Base-by-base conservation (phyloP, 1,284 basidiomycete genomes). In the Ganoderma resinaceum region DNA sequence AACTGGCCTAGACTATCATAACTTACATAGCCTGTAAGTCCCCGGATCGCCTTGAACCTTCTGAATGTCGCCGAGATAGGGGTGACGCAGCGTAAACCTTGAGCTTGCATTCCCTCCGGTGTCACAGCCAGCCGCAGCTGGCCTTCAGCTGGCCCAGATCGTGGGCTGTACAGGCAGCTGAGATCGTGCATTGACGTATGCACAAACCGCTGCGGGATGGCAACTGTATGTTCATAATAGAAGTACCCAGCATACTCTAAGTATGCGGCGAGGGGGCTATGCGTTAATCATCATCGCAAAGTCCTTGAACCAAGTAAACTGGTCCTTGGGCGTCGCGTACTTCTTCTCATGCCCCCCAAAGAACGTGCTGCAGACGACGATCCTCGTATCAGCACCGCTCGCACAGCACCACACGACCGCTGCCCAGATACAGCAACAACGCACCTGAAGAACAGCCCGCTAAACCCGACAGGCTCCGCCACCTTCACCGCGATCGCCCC, bases 361-460 rank as follows among this genome's bases (percentile, higher is more conserved):
- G 80, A 94, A 94, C 5, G 93, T 93, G 74, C 92, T 93, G 68
- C 2, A 59, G 9, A 62, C 93, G 68, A 2, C 57, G 11, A 61
- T 7, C 62, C 16, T 18, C 40, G 33, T 14, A 31, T 29, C n/a
- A 59, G 35, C 23, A 14, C 20, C 29, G 40, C 46, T 9, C 14
- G 2, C 40, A 31, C 0, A 35, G 3, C n/a, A 37, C 57, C 26
- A 31, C 55, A 26, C 38, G n/a, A 7, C 9, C 35, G 1, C 63
- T 26, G 9, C 53, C 14, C 20, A n/a, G 2, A 20, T n/a, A 23
- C 8, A 11, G 8, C n/a, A 46, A 26, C 11, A 11, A 65, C 78
- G 9, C 77, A 89, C 91, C 91, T 92, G 80, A 93, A 93, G 79
- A 94, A 94, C 53, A 94, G 79, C 0, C 92, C 91, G 5, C 81